Evolutionary conservation across 2,329 filamentous ascomycete genomes (phyloP), one percentile per base, ranked within the genome.

Genomic region (Penicillium sp.): DNA sequence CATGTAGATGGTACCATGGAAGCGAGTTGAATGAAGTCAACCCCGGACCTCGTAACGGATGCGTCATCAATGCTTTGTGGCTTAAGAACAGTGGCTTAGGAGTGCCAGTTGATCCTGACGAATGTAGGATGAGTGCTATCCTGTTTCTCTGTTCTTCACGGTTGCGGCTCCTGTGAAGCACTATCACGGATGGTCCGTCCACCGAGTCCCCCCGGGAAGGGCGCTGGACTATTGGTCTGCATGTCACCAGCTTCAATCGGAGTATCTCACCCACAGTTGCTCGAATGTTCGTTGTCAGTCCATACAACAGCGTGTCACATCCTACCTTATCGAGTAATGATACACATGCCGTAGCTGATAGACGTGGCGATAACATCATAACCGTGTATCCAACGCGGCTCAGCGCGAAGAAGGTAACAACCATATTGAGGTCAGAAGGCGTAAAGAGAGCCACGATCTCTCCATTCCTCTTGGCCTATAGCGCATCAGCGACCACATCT

Each of bases 41-140:
- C 0, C 76, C 78, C 0, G 76, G 76, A 0, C 73, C 73, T 23
- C 71, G 64, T 30, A 77, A 58, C 2, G 77, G 75, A 52, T 74
- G 76, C 4, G 68, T 75, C 67, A 80, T 71, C 23, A 81, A 56
- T 5, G 74, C 75, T 41, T 73, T 71, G 57, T 83, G 80, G 2
- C 78, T 80, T 38, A 82, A 73, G 15, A 76, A 72, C 2, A 83
- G 69, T 3, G 81, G 80, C 61, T 83, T 83, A 0, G 81, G 81
- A 4, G 78, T 74, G 0, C 81, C 81, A 0, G 81, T 83, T 2
- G 81, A 82, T 0, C 82, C 82, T 0, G 81, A 83, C 0, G 82
- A 83, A 64, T 84, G 82, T 46, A 79, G 73, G 30, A 83, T 81
- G 35, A 82, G 65, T 0, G 76, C 76, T 1, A 74, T 65, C 52